A percentile compares a stretch with the other conserved stretches of the same genome.
These are phyloP conservation scores for Mortierella sp. DNA, from an alignment of 371 early-diverging fungal species.

Conservation along the genomic window DNA sequence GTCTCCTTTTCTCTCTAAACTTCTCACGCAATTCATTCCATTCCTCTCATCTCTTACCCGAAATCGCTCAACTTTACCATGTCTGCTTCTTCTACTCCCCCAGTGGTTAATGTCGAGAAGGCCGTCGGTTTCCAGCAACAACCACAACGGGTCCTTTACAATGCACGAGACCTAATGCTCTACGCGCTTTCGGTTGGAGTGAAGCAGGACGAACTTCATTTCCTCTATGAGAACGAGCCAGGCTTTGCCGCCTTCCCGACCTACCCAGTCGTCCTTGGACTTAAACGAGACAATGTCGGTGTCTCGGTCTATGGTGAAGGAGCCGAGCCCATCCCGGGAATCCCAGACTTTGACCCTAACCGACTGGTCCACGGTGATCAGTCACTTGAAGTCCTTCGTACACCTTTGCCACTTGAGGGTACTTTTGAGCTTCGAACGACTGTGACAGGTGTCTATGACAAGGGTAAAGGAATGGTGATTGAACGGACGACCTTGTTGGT, in stretches of 20 bases:
- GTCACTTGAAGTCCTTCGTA: constrained; percentile 63
- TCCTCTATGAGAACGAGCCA: constrained; percentile 74
- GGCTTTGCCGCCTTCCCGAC: constrained; percentile 77
- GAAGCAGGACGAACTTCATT: constrained; percentile 66
- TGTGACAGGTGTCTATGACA: constrained; percentile 64
- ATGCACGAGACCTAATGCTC: constrained; percentile 72
- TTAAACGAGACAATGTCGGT: constrained; percentile 66
- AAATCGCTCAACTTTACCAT: neutral
- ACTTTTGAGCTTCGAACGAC: constrained; percentile 61
- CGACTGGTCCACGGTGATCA: constrained; percentile 81
- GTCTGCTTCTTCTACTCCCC: neutral
- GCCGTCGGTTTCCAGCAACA: constrained; percentile 59
- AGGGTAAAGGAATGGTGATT: constrained; percentile 78
- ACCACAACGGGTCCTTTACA: constrained; percentile 65
- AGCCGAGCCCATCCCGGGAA: constrained; percentile 60
- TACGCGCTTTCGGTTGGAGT: constrained; percentile 78
- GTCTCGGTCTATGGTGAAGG: constrained; percentile 70
- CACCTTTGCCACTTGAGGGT: constrained; percentile 70
- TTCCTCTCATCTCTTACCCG: neutral
- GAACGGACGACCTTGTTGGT: constrained; percentile 63
- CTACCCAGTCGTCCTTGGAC: constrained; percentile 69
- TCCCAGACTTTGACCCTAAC: constrained; percentile 75
- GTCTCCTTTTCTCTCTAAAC: neutral
- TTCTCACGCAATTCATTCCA: neutral
- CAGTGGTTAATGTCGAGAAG: constrained; percentile 58